Conservation (phyloP, 495 filamentous ascomycete genomes). For the Bryoglossum gracile region DNA sequence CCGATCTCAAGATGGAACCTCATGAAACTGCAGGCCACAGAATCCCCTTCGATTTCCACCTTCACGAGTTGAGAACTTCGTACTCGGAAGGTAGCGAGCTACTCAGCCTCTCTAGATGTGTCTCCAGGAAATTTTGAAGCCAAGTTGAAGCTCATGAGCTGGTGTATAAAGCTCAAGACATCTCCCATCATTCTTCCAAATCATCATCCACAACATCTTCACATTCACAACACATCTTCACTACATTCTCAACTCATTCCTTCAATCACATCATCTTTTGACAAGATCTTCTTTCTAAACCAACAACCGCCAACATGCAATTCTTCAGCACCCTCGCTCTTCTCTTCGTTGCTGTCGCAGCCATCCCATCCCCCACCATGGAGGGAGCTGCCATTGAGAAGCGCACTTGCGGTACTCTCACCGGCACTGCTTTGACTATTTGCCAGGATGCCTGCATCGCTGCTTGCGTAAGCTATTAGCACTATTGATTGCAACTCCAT, state of each 20-base stretch:
- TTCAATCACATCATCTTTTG: not conserved
- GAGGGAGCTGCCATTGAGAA: constrained; percentile 1
- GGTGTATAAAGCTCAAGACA: too few relatives aligned
- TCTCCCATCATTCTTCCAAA: too few relatives aligned
- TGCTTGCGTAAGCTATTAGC: constrained; percentile 10
- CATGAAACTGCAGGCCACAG: too few relatives aligned
- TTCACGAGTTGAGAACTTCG: too few relatives aligned
- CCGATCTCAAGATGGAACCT: too few relatives aligned
- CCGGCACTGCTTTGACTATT: not conserved
- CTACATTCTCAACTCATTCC: not conserved
- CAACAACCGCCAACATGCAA: constrained; percentile 5
- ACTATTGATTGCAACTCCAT: too few relatives aligned
- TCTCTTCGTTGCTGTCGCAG: not conserved
- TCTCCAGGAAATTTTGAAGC: too few relatives aligned
- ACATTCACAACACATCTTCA: not conserved
- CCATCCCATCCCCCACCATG: not conserved
- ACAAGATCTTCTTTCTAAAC: not conserved
- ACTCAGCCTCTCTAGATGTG: too few relatives aligned
- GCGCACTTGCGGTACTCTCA: constrained; percentile 7
- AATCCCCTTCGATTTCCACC: too few relatives aligned
- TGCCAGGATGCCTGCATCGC: constrained; percentile 6
- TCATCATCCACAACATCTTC: constrained; percentile 6
- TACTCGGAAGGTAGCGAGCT: too few relatives aligned
- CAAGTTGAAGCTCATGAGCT: too few relatives aligned
- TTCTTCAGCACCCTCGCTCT: constrained; percentile 1